Percentiles rank a stretch among this genome's conserved stretches.
These are phyloP conservation scores for Trichoderma sp. DNA, from an alignment of 2,329 filamentous ascomycete species.

Conservation along the genomic window DNA sequence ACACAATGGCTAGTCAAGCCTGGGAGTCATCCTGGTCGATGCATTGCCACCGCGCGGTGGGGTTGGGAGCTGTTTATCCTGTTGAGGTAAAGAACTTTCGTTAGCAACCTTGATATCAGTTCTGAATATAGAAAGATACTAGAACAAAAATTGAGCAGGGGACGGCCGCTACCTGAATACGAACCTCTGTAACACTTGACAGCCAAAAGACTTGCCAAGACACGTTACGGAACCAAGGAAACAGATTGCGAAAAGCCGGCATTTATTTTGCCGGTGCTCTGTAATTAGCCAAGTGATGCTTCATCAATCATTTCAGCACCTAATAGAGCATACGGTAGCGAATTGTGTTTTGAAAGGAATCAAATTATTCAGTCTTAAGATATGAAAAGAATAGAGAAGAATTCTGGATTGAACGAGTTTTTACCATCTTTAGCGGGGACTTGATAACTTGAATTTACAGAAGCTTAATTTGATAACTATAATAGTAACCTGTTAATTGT, in stretches of 20 bases:
- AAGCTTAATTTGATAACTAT: neutral
- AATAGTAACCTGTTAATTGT: neutral
- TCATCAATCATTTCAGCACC: neutral
- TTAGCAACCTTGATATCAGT: neutral
- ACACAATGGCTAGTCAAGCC: neutral
- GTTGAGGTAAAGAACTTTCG: neutral
- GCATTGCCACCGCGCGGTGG: neutral
- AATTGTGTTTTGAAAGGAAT: neutral
- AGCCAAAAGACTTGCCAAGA: neutral
- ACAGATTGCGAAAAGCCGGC: too few species aligned
- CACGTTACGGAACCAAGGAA: neutral
- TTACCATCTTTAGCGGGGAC: conserved; percentile 43
- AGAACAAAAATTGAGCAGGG: neutral
- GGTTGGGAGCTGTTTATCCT: neutral
- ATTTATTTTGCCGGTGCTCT: neutral
- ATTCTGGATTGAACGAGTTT: conserved; percentile 53
- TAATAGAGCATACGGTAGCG: neutral
- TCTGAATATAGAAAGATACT: neutral
- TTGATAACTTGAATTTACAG: conserved; percentile 42
- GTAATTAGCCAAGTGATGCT: neutral
- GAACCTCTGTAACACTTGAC: neutral
- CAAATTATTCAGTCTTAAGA: neutral
- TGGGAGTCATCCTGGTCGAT: neutral
- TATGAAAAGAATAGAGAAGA: conserved; percentile 31
- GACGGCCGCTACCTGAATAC: neutral